phyloP scores from a whole-genome alignment of 495 filamentous ascomycete species.

The Platismatia glauca region DNA sequence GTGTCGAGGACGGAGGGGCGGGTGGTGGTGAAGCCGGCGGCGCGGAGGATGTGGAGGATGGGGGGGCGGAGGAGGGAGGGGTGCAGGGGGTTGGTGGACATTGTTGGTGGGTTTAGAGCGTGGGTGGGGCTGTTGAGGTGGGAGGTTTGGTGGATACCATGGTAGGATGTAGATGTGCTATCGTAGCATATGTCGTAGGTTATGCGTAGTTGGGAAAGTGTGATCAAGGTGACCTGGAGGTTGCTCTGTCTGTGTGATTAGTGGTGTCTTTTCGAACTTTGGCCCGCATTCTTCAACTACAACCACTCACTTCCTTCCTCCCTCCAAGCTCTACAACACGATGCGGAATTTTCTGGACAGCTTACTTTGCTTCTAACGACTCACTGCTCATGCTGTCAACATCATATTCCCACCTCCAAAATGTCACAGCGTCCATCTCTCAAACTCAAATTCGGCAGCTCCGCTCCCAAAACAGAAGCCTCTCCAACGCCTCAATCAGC shows the following conservation, averaged over 20 bases:
- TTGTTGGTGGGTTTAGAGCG: neutral
- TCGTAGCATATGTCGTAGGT: neutral
- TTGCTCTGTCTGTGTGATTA: neutral
- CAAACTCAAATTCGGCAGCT: constrained; percentile 44
- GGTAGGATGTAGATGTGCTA: neutral
- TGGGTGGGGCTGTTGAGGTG: neutral
- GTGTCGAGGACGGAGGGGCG: constrained; percentile 69
- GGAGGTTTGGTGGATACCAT: neutral
- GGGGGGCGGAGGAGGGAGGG: constrained; percentile 71
- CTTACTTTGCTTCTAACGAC: too few relatives aligned
- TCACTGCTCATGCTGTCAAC: neutral
- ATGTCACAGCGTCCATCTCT: constrained; percentile 41
- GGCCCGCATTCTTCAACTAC: neutral
- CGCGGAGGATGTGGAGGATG: constrained; percentile 78
- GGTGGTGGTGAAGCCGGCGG: constrained; percentile 71
- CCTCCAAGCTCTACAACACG: neutral
- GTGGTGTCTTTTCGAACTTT: neutral
- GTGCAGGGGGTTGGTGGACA: constrained; percentile 40
- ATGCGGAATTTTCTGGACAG: neutral
- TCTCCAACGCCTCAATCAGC: constrained; percentile 29
- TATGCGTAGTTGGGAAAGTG: neutral
- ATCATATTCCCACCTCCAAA: constrained; percentile 3
- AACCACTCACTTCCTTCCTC: neutral
- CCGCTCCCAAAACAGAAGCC: constrained; percentile 25
- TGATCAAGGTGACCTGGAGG: neutral